Evolutionary conservation across 768 basidiomycete genomes (phyloP).

Genomic region (Cantharellus anzutake): DNA sequence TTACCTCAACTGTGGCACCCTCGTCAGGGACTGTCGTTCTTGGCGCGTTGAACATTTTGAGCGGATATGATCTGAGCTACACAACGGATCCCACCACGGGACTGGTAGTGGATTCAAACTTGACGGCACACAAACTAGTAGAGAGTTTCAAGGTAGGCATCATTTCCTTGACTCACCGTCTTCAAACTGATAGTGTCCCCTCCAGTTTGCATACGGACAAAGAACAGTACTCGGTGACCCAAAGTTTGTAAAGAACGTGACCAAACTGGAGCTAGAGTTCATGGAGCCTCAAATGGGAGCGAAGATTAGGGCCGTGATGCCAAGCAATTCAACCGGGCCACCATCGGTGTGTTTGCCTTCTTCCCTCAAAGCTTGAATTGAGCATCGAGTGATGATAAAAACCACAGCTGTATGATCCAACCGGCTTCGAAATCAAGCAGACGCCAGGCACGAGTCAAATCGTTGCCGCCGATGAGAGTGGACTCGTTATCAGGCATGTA

Average conservation of each 20-base stretch:
- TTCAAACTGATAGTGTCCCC: background rate
- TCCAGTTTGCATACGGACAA: slow-evolving; percentile 2
- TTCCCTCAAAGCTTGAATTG: background rate
- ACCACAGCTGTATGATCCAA: slow-evolving; percentile 16
- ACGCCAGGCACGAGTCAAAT: slow-evolving; percentile 94
- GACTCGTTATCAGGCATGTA: slow-evolving; percentile 45
- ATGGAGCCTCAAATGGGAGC: slow-evolving; percentile 15
- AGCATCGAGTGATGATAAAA: background rate
- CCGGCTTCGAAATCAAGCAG: slow-evolving; percentile 41
- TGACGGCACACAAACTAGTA: slow-evolving; percentile 19
- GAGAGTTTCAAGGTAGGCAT: slow-evolving; percentile 19
- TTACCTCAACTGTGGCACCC: slow-evolving; percentile 76
- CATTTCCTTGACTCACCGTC: slow-evolving; percentile 13
- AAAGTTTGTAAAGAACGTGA: slow-evolving; percentile 22
- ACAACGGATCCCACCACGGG: background rate
- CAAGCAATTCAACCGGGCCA: slow-evolving; percentile 14
- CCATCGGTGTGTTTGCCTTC: background rate
- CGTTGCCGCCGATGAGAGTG: slow-evolving; percentile 61
- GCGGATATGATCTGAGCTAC: slow-evolving; percentile 15
- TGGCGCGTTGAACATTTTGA: slow-evolving; percentile 44
- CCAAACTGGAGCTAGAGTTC: slow-evolving; percentile 17
- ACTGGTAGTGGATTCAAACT: slow-evolving; percentile 15
- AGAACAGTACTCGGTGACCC: slow-evolving; percentile 40
- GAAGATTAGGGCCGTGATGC: slow-evolving; percentile 14
- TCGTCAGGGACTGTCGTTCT: slow-evolving; percentile 57